A percentile compares a stretch with the other conserved stretches of the same genome.
Evolutionary conservation across 345 rosid genomes (phyloP).

Genomic region (Bruguiera gymnorhiza): DNA sequence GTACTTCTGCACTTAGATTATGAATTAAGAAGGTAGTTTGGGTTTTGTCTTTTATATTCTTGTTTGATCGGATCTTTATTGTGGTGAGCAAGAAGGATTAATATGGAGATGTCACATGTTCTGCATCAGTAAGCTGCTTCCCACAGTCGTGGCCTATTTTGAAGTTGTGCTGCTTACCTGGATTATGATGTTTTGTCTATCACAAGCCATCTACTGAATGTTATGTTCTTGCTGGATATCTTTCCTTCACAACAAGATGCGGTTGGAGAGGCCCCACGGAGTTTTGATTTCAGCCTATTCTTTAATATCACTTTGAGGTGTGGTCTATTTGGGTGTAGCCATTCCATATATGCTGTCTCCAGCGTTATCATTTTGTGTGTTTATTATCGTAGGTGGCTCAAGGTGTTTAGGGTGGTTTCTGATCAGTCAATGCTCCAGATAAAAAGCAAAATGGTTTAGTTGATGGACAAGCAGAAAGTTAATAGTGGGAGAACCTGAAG

Average conservation of each 20-base stretch:
- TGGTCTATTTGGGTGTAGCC: not conserved
- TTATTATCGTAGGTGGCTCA: not conserved
- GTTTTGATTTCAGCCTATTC: not conserved
- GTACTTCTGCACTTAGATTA: not conserved
- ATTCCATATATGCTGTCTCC: not conserved
- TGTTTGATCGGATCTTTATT: slow-evolving; percentile 3
- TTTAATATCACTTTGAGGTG: not conserved
- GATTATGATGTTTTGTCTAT: not conserved
- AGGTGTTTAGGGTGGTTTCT: not conserved
- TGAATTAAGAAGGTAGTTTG: slow-evolving; percentile 1
- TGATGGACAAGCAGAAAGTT: not conserved
- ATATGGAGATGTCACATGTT: not conserved
- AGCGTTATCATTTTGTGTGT: not conserved
- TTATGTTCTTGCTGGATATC: no score
- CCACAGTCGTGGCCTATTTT: not conserved
- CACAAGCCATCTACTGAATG: not conserved
- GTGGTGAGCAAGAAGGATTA: slow-evolving; percentile 4
- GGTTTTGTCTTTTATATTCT: not conserved
- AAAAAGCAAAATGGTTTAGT: not conserved
- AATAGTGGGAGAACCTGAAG: not conserved
- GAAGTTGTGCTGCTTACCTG: not conserved
- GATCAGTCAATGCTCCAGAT: not conserved
- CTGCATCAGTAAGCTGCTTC: not conserved
- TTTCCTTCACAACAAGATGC: no score
- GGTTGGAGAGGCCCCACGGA: no score